phyloP scores from a whole-genome alignment of 2,329 filamentous ascomycete genomes.

The Epichloe uncinata region DNA sequence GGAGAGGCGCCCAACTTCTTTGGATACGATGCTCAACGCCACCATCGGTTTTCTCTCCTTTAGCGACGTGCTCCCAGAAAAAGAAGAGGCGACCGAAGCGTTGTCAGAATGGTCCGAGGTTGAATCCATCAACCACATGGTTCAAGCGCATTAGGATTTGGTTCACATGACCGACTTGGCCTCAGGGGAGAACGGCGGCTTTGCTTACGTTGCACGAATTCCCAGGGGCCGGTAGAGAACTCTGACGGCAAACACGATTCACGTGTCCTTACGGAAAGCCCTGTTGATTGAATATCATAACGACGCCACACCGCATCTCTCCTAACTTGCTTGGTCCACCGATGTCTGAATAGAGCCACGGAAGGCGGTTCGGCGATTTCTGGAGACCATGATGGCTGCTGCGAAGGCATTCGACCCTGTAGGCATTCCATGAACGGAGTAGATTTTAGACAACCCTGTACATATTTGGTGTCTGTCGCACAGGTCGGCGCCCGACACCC shows the following conservation, averaged over 20 bases:
- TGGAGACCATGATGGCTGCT: neutral
- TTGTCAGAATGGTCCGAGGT: neutral
- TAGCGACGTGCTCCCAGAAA: neutral
- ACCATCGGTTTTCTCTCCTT: neutral
- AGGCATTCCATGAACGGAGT: no score
- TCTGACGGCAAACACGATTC: neutral
- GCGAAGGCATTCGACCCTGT: no score
- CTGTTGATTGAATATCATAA: neutral
- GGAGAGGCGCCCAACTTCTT: neutral
- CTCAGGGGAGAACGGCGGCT: neutral
- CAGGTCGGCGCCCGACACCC: conserved; percentile 2
- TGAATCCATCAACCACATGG: neutral
- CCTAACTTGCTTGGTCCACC: neutral
- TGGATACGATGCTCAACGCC: neutral
- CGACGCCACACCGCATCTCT: neutral
- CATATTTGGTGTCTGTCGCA: neutral
- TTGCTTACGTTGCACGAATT: neutral
- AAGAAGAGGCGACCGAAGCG: neutral
- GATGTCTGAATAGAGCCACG: neutral
- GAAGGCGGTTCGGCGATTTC: neutral
- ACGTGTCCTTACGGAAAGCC: neutral
- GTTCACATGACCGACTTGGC: neutral
- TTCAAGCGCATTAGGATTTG: neutral
- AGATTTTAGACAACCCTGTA: neutral
- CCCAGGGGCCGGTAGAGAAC: neutral